phyloP scores from a whole-genome alignment of 176 grass and related monocot species.

The Musa itinerans region DNA sequence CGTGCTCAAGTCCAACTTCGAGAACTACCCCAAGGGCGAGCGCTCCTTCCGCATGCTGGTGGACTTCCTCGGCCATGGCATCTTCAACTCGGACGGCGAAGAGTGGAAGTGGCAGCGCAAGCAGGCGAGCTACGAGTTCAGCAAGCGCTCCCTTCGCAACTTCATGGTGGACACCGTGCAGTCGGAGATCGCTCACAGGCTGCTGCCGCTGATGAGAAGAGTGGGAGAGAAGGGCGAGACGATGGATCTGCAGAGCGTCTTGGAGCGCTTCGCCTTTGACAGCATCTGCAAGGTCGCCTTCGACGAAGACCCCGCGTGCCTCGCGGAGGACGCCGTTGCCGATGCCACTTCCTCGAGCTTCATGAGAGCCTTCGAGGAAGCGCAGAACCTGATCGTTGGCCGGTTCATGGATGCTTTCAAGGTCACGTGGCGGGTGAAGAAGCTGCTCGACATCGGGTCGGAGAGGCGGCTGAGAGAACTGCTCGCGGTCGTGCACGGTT shows the following conservation, averaged over 20 bases:
- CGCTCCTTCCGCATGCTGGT: slow-evolving; percentile 10
- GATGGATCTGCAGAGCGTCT: slow-evolving; percentile 29
- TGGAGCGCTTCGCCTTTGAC: slow-evolving; percentile 50
- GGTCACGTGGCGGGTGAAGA: slow-evolving; percentile 37
- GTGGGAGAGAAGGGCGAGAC: neutral
- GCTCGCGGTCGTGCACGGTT: slow-evolving; percentile 26
- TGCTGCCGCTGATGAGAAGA: slow-evolving; percentile 21
- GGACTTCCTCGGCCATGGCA: slow-evolving; percentile 39
- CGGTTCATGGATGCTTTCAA: slow-evolving; percentile 28
- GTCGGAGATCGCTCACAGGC: slow-evolving; percentile 22
- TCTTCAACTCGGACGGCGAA: slow-evolving; percentile 42
- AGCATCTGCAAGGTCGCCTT: slow-evolving; percentile 52
- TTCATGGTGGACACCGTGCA: slow-evolving; percentile 29
- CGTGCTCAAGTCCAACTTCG: slow-evolving; percentile 29
- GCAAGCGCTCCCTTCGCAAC: slow-evolving; percentile 24
- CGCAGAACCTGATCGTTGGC: slow-evolving; percentile 23
- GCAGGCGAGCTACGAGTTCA: slow-evolving; percentile 40
- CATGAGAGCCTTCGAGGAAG: slow-evolving; percentile 35
- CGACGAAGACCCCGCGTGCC: slow-evolving; percentile 46
- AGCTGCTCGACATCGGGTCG: slow-evolving; percentile 30
- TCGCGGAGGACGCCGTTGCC: slow-evolving; percentile 2
- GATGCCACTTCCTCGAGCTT: slow-evolving; percentile 16
- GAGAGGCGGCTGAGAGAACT: slow-evolving; percentile 28
- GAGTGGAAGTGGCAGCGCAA: slow-evolving; percentile 38
- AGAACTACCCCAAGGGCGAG: slow-evolving; percentile 32